Evolutionary conservation across 176 grass and related monocot species (phyloP).

Genomic region (Oropetium thomaeum): DNA sequence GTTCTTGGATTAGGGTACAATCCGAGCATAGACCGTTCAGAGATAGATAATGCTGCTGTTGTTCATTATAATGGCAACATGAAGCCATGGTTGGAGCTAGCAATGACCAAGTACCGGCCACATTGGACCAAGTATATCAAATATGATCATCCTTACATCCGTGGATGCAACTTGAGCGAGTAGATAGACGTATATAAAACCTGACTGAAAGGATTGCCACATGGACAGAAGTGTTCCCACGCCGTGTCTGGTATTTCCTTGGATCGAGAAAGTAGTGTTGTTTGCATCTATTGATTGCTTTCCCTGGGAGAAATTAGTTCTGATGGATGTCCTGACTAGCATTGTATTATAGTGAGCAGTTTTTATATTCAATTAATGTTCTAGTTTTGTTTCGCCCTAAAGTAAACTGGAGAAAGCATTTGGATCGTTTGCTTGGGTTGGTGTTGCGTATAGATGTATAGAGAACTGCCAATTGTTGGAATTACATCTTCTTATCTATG

Average conservation of each 20-base stretch:
- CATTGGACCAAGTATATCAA: conserved; percentile 99
- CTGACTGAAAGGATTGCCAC: not conserved
- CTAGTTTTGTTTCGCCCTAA: conserved; percentile 2
- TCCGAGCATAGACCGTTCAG: conserved; percentile 84
- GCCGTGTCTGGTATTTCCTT: not conserved
- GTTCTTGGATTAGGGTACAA: conserved; percentile 96
- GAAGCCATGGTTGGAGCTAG: conserved; percentile 99
- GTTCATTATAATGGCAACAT: conserved; percentile 97
- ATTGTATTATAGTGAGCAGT: conserved; percentile 18
- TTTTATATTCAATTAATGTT: conserved; percentile 43
- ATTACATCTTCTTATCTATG: not conserved
- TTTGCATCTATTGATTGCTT: conserved; percentile 11
- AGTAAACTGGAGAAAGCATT: not conserved
- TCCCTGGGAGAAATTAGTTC: not conserved
- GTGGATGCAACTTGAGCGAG: conserved; percentile 80
- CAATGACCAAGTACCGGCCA: conserved; percentile 87
- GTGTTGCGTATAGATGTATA: not conserved
- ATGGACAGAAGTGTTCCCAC: conserved; percentile 4
- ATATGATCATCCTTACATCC: conserved; percentile 88
- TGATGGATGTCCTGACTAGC: not conserved
- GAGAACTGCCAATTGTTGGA: not conserved
- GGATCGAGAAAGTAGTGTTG: conserved; percentile 1
- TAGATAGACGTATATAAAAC: conserved; percentile 35
- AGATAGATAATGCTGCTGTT: conserved; percentile 90
- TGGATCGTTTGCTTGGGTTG: not conserved